Evolutionary conservation across 2,329 filamentous ascomycete species (phyloP).

Genomic region (Colletotrichum sp.): DNA sequence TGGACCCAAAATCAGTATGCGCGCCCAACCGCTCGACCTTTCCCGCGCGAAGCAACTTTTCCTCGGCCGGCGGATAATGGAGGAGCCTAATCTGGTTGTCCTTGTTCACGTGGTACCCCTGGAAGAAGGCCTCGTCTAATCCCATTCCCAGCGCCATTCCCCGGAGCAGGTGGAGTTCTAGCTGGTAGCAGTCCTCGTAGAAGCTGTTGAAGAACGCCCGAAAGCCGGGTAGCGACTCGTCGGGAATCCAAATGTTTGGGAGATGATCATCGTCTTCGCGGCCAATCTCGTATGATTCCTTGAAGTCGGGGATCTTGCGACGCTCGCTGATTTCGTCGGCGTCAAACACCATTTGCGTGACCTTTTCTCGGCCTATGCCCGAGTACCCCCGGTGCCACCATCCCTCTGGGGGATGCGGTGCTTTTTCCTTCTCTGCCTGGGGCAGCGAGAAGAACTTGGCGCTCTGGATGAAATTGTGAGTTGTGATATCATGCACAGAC

Average conservation of each 20-base stretch:
- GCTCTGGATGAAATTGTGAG: constrained; percentile 24
- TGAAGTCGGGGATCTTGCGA: constrained; percentile 38
- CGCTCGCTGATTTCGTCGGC: constrained; percentile 28
- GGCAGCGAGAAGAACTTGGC: constrained; percentile 35
- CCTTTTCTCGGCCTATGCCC: constrained; percentile 38
- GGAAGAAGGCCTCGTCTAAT: constrained; percentile 27
- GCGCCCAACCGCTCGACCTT: constrained; percentile 21
- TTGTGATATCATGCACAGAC: not conserved
- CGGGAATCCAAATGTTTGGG: constrained; percentile 32
- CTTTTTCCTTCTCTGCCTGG: constrained; percentile 34
- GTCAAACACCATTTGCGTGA: constrained; percentile 37
- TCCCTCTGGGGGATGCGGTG: constrained; percentile 34
- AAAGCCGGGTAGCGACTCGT: constrained; percentile 29
- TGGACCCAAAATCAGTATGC: constrained; percentile 40
- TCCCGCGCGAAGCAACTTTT: constrained; percentile 31
- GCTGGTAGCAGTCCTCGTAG: constrained; percentile 46
- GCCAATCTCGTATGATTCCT: constrained; percentile 46
- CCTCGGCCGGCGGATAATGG: constrained; percentile 50
- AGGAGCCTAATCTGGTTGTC: constrained; percentile 66
- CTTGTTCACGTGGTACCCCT: constrained; percentile 52
- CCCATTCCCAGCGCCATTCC: constrained; percentile 52
- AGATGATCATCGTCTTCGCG: constrained; percentile 32
- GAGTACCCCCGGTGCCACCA: constrained; percentile 43
- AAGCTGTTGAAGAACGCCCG: constrained; percentile 39
- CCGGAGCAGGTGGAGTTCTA: constrained; percentile 44